These are phyloP conservation scores for Didymella exigua DNA, from an alignment of 2,329 filamentous ascomycete species.

Conservation along the genomic window DNA sequence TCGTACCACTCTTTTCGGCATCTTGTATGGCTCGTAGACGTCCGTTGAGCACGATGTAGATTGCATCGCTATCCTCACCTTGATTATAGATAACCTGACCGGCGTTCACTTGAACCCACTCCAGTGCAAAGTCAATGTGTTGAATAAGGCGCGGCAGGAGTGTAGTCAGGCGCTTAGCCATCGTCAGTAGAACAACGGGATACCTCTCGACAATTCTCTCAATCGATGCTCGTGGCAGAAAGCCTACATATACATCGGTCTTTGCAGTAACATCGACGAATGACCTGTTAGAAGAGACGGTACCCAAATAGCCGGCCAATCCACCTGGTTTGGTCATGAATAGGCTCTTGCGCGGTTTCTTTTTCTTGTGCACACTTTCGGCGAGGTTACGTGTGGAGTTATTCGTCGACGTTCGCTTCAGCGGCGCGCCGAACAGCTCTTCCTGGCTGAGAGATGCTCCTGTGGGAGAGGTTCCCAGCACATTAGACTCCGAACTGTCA, in stretches of 20 bases:
- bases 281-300: slow-evolving; percentile 91
- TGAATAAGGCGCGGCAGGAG: slow-evolving; percentile 87
- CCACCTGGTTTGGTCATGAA: slow-evolving; percentile 94
- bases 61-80: slow-evolving; percentile 94
- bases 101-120: slow-evolving; percentile 97
- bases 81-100: slow-evolving; percentile 95
- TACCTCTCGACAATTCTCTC: slow-evolving; percentile 93
- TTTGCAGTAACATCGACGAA: slow-evolving; percentile 97
- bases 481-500: slow-evolving; percentile 54
- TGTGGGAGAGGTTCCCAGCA: slow-evolving; percentile 51
- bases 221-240: slow-evolving; percentile 81
- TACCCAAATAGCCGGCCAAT: slow-evolving; percentile 91
- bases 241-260: slow-evolving; percentile 97
- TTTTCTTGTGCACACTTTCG: slow-evolving; percentile 50
- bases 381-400: slow-evolving; percentile 34
- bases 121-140: slow-evolving; percentile 96
- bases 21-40: slow-evolving; percentile 85
- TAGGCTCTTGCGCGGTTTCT: slow-evolving; percentile 70
- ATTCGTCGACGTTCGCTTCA: slow-evolving; percentile 34
- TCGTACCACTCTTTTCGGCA: slow-evolving; percentile 72
- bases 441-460: slow-evolving; percentile 44
- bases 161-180: slow-evolving; percentile 92
- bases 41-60: slow-evolving; percentile 96
- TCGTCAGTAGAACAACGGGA: slow-evolving; percentile 88
- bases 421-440: slow-evolving; percentile 41